Evolutionary conservation across 2,329 filamentous ascomycete genomes (phyloP).

Genomic region (Diaporthe longicolla): DNA sequence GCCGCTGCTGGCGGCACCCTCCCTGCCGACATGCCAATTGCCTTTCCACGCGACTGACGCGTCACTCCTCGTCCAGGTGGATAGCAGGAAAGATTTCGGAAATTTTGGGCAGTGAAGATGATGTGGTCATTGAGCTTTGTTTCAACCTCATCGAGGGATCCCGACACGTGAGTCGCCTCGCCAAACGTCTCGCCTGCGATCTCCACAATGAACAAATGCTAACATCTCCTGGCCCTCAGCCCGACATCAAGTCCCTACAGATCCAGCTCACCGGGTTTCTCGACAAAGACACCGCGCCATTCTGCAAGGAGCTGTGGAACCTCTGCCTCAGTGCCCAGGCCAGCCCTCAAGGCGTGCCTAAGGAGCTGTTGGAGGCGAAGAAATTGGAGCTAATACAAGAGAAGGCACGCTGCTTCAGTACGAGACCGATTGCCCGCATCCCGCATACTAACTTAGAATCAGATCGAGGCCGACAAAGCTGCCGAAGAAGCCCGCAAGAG

Average conservation of each 20-base stretch:
- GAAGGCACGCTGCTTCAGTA: conserved; percentile 73
- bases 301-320: conserved; percentile 96
- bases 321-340: conserved; percentile 90
- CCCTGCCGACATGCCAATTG: background rate
- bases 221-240: conserved; percentile 67
- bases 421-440: background rate
- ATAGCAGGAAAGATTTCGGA: conserved; percentile 89
- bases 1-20: background rate
- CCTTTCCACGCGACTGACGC: conserved; percentile 33
- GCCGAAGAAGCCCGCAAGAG: conserved; percentile 81
- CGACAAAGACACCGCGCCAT: conserved; percentile 88
- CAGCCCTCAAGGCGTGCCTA: conserved; percentile 91
- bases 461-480: conserved; percentile 87
- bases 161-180: conserved; percentile 74
- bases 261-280: conserved; percentile 96
- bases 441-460: conserved; percentile 35
- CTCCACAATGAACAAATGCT: conserved; percentile 31
- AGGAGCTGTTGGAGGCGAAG: conserved; percentile 95
- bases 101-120: conserved; percentile 93
- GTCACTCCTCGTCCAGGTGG: conserved; percentile 75
- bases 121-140: conserved; percentile 92
- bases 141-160: conserved; percentile 79
- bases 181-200: background rate
- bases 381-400: conserved; percentile 95
- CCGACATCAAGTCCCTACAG: conserved; percentile 94